phyloP scores from a whole-genome alignment of 2,329 filamentous ascomycete species.

The Fusarium nematophilum region DNA sequence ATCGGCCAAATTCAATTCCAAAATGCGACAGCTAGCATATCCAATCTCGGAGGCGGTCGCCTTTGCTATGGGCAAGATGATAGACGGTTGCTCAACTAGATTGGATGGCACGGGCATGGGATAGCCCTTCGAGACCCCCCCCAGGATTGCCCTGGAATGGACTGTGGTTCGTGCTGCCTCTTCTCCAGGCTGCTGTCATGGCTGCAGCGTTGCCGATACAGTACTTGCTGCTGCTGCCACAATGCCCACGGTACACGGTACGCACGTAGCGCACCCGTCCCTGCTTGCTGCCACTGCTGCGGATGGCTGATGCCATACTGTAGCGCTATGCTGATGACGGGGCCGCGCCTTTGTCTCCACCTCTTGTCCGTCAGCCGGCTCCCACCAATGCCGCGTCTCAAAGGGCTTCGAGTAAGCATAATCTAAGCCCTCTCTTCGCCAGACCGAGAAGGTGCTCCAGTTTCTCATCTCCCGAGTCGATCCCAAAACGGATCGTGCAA shows the following conservation, averaged over 20 bases:
- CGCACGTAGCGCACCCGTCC: conserved; percentile 19
- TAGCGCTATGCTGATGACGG: conserved; percentile 36
- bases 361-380: conserved; percentile 36
- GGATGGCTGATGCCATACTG: conserved; percentile 34
- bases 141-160: conserved; percentile 22
- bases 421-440: conserved; percentile 40
- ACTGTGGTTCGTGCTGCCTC: conserved; percentile 39
- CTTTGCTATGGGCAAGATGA: conserved; percentile 18
- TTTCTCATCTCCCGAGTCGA: conserved; percentile 40
- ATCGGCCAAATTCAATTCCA: conserved; percentile 39
- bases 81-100: conserved; percentile 21
- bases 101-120: conserved; percentile 21
- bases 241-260: conserved; percentile 3
- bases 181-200: conserved; percentile 34
- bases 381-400: conserved; percentile 37
- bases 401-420: conserved; percentile 44
- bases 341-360: conserved; percentile 39
- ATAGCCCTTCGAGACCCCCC: conserved; percentile 7
- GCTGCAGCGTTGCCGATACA: conserved; percentile 28
- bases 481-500: conserved; percentile 32
- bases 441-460: conserved; percentile 35
- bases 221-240: conserved; percentile 14
- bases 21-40: conserved; percentile 32
- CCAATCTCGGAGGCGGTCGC: conserved; percentile 27
- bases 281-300: conserved; percentile 14